phyloP scores from a whole-genome alignment of 2,329 filamentous ascomycete genomes.

The Diplodia mutila region DNA sequence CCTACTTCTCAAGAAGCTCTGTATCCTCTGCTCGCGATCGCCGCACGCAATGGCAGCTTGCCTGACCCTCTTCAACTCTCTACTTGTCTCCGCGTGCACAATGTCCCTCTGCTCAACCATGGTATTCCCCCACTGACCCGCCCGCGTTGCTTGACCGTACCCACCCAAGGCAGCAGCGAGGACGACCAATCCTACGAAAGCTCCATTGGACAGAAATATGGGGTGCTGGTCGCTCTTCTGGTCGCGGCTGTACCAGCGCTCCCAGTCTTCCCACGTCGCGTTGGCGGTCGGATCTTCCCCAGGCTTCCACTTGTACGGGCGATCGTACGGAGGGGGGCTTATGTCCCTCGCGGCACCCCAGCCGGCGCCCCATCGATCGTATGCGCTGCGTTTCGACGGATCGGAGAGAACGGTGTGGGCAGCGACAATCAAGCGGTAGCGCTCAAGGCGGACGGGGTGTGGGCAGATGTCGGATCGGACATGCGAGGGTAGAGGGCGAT shows the following conservation, averaged over 20 bases:
- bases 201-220: conserved; percentile 74
- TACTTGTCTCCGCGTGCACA: conserved; percentile 68
- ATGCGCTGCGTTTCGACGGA: conserved; percentile 74
- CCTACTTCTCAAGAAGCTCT: conserved; percentile 69
- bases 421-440: conserved; percentile 85
- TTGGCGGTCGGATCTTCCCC: conserved; percentile 63
- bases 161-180: conserved; percentile 70
- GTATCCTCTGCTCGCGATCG: conserved; percentile 62
- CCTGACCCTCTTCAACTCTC: conserved; percentile 61
- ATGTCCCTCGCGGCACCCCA: conserved; percentile 64
- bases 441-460: conserved; percentile 71
- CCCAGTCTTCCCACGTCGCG: conserved; percentile 98
- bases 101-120: conserved; percentile 70
- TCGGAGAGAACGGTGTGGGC: conserved; percentile 89
- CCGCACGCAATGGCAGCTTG: conserved; percentile 54
- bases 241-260: conserved; percentile 55
- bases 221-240: conserved; percentile 49
- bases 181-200: conserved; percentile 75
- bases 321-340: conserved; percentile 30
- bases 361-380: conserved; percentile 79
- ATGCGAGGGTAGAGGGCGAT: conserved; percentile 55
- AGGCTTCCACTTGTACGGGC: conserved; percentile 35
- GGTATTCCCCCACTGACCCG: conserved; percentile 63
- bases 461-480: conserved; percentile 49
- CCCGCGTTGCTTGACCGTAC: conserved; percentile 72